Evolutionary conservation across 352 stramenopile genomes (phyloP).

Genomic region (Phytophthora litchii): DNA sequence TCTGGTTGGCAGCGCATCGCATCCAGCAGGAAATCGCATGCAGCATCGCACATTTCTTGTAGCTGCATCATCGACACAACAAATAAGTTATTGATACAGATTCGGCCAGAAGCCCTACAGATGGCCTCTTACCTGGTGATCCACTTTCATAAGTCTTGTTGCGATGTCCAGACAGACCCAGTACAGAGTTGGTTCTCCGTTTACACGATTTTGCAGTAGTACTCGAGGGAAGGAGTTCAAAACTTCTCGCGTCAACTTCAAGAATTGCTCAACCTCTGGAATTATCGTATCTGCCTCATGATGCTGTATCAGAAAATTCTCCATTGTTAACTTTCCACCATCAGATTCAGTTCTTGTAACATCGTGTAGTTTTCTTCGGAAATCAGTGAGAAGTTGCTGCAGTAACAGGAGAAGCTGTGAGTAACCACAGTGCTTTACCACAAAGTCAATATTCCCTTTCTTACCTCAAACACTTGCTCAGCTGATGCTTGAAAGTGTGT

Average conservation of each 20-base stretch:
- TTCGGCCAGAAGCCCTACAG: slow-evolving; percentile 1
- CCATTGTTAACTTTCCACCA: slow-evolving; percentile 33
- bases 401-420: slow-evolving; percentile 2
- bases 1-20: slow-evolving; percentile 40
- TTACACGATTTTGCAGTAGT: slow-evolving; percentile 28
- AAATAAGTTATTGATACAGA: not conserved
- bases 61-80: slow-evolving; percentile 28
- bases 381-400: slow-evolving; percentile 43
- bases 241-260: slow-evolving; percentile 46
- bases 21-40: slow-evolving; percentile 67
- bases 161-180: slow-evolving; percentile 53
- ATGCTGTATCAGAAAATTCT: slow-evolving; percentile 40
- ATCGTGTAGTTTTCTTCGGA: slow-evolving; percentile 56
- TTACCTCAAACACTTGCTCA: slow-evolving; percentile 39
- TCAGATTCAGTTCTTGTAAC: slow-evolving; percentile 17
- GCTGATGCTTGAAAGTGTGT: slow-evolving; percentile 27
- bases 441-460: not conserved
- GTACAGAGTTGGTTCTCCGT: slow-evolving; percentile 38
- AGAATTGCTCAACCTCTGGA: slow-evolving; percentile 58
- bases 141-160: slow-evolving; percentile 53
- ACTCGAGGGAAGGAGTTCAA: slow-evolving; percentile 51
- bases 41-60: slow-evolving; percentile 69
- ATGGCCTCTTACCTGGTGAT: slow-evolving; percentile 54
- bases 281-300: slow-evolving; percentile 46
- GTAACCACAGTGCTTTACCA: not conserved